A percentile compares a stretch with the other conserved stretches of the same genome.
phyloP scores from a whole-genome alignment of 345 rosid genomes.

The Pugionium cornutum region DNA sequence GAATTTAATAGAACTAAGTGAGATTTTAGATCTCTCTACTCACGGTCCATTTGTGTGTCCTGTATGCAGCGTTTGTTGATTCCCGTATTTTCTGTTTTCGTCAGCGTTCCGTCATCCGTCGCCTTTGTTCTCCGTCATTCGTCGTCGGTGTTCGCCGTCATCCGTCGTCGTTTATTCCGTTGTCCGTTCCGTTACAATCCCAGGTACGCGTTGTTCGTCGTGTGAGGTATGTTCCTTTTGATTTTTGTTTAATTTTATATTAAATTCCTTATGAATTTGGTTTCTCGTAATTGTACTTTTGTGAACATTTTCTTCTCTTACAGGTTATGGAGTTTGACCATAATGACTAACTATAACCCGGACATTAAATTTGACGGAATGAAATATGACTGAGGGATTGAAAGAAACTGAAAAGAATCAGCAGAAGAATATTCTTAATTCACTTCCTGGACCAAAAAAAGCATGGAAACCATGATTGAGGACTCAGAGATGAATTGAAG shows the following conservation, averaged over 20 bases:
- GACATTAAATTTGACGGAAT: too few species aligned
- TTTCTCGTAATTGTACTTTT: neutral
- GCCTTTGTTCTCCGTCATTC: too few species aligned
- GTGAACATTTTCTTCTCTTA: neutral
- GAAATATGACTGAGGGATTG: too few species aligned
- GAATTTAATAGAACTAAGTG: neutral
- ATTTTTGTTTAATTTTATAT: neutral
- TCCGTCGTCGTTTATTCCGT: neutral
- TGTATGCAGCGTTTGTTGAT: conserved; percentile 27
- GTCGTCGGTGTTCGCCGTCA: neutral
- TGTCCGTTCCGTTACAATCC: conserved; percentile 16
- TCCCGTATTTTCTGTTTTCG: conserved; percentile 7
- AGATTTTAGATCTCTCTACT: neutral
- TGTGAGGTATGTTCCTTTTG: conserved; percentile 20
- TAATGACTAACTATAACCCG: neutral
- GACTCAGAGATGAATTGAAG: too few species aligned
- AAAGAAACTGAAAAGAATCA: too few species aligned
- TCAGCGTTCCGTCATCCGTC: neutral
- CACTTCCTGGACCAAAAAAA: too few species aligned
- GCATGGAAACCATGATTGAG: too few species aligned
- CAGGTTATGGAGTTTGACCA: conserved; percentile 24
- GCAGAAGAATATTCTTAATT: too few species aligned
- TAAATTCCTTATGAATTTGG: too few species aligned
- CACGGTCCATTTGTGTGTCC: conserved; percentile 8
- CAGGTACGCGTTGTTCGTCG: conserved; percentile 32